These are phyloP conservation scores for Candolleomyces eurysporus DNA, from an alignment of 768 basidiomycete species.

Conservation along the genomic window DNA sequence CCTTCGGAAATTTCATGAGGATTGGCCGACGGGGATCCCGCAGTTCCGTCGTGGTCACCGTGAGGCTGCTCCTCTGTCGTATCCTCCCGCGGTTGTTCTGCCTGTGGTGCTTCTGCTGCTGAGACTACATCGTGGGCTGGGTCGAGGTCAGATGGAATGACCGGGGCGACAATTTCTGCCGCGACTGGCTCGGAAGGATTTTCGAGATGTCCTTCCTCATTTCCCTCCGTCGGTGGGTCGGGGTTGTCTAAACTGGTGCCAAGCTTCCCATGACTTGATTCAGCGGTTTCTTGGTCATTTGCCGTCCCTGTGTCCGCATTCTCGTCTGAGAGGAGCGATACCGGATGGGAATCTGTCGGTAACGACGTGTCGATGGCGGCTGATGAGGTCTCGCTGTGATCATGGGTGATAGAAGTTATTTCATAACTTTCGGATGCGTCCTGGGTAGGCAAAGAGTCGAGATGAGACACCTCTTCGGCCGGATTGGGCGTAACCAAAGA, in stretches of 20 bases:
- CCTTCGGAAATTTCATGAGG: conserved; percentile 65
- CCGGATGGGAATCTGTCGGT: background rate
- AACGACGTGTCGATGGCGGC: background rate
- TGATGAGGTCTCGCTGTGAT: background rate
- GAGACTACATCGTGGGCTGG: background rate
- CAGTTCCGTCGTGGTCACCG: background rate
- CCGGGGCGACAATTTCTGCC: too few species aligned
- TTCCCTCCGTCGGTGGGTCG: too few species aligned
- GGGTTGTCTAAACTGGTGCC: too few species aligned
- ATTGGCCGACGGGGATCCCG: conserved; percentile 17
- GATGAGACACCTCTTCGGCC: background rate
- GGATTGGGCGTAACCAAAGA: background rate
- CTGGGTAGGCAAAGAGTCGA: background rate
- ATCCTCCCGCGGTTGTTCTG: background rate
- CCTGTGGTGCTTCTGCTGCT: background rate
- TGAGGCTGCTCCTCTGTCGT: background rate
- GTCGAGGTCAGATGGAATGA: too few species aligned
- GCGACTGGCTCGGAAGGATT: too few species aligned
- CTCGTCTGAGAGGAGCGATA: background rate
- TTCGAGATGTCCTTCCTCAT: too few species aligned
- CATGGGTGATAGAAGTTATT: background rate
- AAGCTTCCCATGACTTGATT: background rate
- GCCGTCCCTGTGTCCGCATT: background rate
- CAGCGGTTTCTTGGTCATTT: background rate
- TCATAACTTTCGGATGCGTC: background rate